Base-by-base conservation (phyloP, 139 green algal genomes). In the Trebouxia sp. region DNA sequence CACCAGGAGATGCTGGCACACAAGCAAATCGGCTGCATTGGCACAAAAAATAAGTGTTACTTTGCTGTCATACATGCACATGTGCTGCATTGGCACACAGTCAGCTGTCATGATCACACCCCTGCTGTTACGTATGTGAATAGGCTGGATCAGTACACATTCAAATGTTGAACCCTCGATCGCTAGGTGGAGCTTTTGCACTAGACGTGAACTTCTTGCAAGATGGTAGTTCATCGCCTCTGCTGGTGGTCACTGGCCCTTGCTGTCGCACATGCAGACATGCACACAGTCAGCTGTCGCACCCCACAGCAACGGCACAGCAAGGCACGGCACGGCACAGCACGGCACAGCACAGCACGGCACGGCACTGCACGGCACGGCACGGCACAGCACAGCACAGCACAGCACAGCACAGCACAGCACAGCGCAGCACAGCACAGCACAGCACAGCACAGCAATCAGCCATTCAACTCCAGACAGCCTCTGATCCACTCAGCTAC, bases 131-230 rank as follows among this genome's bases (percentile, higher is more conserved):
- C n/a, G n/a, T n/a, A n/a, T n/a, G n/a, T n/a, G n/a, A n/a, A n/a
- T n/a, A n/a, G n/a, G n/a, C n/a, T n/a, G n/a, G n/a, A n/a, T n/a
- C n/a, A n/a, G n/a, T n/a, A n/a, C n/a, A n/a, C n/a, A n/a, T n/a
- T n/a, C n/a, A n/a, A n/a, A n/a, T n/a, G n/a, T n/a, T n/a, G n/a
- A n/a, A n/a, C n/a, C n/a, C n/a, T n/a, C n/a, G n/a, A n/a, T n/a
- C n/a, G n/a, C n/a, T n/a, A n/a, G n/a, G n/a, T n/a, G n/a, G n/a
- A n/a, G n/a, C n/a, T n/a, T n/a, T n/a, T n/a, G n/a, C n/a, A n/a
- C n/a, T n/a, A n/a, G n/a, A n/a, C 47, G 86, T 83, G 26, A 39
- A 4, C 75, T 80, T 45, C 84, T 92, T 92, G 84, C 92, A 89
- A 1, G 66, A 35, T 0, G 88, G 82, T 67, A 92, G 82, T 56